Percentiles rank a stretch among this genome's conserved stretches.
Conservation (phyloP, 2,329 filamentous ascomycete species). For the Trichoderma sp. region DNA sequence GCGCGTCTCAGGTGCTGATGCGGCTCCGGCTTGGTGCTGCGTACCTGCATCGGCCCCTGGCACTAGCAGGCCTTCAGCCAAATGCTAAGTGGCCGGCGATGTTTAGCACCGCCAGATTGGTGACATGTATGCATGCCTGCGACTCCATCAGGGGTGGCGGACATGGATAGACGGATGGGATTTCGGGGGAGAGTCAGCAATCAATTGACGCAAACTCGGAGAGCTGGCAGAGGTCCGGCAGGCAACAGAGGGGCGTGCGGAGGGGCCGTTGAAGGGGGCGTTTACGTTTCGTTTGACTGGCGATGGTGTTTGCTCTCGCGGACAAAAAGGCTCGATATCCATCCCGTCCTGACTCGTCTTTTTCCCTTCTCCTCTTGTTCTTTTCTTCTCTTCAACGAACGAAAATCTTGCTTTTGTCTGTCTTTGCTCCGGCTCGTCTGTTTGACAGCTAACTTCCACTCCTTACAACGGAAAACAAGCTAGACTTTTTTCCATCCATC, state of each 20-base stretch:
- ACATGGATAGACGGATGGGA: background rate
- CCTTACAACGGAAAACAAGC: slow-evolving; percentile 24
- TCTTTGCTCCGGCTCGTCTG: slow-evolving; percentile 20
- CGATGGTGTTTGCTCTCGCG: background rate
- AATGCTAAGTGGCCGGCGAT: background rate
- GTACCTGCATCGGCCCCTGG: slow-evolving; percentile 29
- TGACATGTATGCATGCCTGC: background rate
- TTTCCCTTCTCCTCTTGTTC: slow-evolving; percentile 13
- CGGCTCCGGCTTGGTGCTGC: slow-evolving; percentile 12
- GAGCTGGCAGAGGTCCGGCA: background rate
- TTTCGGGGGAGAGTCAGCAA: background rate
- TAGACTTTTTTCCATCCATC: slow-evolving; percentile 30
- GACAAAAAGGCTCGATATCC: slow-evolving; percentile 22
- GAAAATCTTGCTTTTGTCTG: slow-evolving; percentile 13
- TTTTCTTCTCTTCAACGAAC: slow-evolving; percentile 14
- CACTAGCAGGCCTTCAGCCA: slow-evolving; percentile 2
- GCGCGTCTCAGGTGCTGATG: slow-evolving; percentile 34
- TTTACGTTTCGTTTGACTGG: background rate
- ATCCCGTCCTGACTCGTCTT: slow-evolving; percentile 8
- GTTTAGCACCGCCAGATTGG: background rate
- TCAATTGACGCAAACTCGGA: background rate
- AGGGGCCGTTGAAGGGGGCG: background rate
- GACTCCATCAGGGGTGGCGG: slow-evolving; percentile 6
- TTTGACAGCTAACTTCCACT: slow-evolving; percentile 17
- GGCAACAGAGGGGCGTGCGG: background rate